These are phyloP conservation scores for Boletales sp. DNA, from an alignment of 768 basidiomycete genomes.

Conservation along the genomic window DNA sequence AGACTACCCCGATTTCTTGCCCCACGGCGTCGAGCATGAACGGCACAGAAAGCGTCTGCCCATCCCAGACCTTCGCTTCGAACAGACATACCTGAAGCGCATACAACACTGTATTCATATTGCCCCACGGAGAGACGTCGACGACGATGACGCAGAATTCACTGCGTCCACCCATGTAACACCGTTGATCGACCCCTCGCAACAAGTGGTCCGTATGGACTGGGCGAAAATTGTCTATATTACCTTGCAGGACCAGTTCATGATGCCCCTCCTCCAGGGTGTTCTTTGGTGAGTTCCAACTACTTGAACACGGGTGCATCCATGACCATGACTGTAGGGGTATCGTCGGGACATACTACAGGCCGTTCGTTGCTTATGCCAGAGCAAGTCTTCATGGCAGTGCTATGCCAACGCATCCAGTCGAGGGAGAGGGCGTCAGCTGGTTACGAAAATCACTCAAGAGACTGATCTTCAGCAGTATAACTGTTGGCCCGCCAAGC, in stretches of 20 bases:
- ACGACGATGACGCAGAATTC: conserved; percentile 15
- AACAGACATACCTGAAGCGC: conserved; percentile 64
- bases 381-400: conserved; percentile 15
- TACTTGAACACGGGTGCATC: neutral
- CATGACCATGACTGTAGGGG: conserved; percentile 21
- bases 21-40: conserved; percentile 12
- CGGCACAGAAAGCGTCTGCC: conserved; percentile 39
- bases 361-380: conserved; percentile 24
- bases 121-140: conserved; percentile 16
- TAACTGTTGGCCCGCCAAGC: conserved; percentile 25
- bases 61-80: conserved; percentile 76
- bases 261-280: conserved; percentile 66
- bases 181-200: conserved; percentile 27
- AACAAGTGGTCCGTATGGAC: conserved; percentile 41
- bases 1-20: conserved; percentile 14
- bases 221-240: conserved; percentile 62
- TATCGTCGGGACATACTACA: conserved; percentile 30
- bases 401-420: conserved; percentile 9
- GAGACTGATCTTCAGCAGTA: conserved; percentile 27
- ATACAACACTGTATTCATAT: conserved; percentile 51
- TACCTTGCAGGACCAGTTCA: conserved; percentile 63
- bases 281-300: conserved; percentile 51
- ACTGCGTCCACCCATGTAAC: conserved; percentile 24
- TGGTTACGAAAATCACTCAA: conserved; percentile 29
- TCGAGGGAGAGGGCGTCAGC: conserved; percentile 28